Conservation (phyloP, 441 rosid species). For the Gossypium lobatum region DNA sequence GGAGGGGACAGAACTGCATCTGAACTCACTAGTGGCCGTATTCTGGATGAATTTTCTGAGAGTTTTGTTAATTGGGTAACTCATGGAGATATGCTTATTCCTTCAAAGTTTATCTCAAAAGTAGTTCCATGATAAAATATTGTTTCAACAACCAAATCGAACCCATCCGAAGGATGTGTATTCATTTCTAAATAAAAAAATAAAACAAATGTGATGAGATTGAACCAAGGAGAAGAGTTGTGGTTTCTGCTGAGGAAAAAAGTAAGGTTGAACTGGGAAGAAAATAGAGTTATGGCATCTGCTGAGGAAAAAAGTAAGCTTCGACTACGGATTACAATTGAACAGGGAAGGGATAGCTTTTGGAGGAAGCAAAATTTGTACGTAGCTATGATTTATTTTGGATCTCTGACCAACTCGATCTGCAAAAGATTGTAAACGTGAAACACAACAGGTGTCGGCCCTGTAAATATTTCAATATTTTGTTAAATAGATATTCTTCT, state of each 20-base stretch:
- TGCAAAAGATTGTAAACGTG: background rate
- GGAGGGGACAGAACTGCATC: slow-evolving; percentile 32
- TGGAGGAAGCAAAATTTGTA: slow-evolving; percentile 2
- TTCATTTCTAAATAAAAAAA: slow-evolving; percentile 12
- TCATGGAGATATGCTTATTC: slow-evolving; percentile 51
- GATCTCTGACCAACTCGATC: background rate
- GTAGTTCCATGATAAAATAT: slow-evolving; percentile 14
- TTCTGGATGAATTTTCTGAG: slow-evolving; percentile 32
- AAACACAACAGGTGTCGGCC: background rate
- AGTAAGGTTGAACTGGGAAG: background rate
- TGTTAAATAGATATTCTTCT: background rate
- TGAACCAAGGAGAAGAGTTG: slow-evolving; percentile 15
- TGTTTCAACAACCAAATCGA: slow-evolving; percentile 15
- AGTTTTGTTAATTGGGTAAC: slow-evolving; percentile 65
- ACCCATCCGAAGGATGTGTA: slow-evolving; percentile 54
- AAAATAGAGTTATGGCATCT: background rate
- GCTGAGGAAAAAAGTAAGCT: background rate
- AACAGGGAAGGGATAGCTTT: background rate
- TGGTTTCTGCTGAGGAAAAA: slow-evolving; percentile 7
- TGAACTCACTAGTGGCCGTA: slow-evolving; percentile 18
- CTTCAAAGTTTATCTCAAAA: slow-evolving; percentile 21
- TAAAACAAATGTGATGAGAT: background rate
- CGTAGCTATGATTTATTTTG: slow-evolving; percentile 15
- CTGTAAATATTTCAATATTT: slow-evolving; percentile 21
- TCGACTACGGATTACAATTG: background rate